Base-by-base conservation (phyloP, 495 filamentous ascomycete genomes). In the Penicillium taxi region DNA sequence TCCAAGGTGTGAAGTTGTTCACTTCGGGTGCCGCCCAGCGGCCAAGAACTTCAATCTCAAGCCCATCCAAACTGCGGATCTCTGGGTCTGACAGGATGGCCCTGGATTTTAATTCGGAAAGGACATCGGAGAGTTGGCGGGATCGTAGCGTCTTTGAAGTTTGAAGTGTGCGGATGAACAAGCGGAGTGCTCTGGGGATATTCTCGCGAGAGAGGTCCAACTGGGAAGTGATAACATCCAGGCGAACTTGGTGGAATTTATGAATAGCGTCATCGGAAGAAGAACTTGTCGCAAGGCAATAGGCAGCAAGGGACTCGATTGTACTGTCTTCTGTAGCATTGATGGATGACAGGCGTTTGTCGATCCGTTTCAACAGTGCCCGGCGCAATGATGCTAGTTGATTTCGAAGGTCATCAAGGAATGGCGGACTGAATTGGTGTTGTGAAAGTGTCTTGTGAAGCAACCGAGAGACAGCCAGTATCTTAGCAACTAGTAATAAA, bases 11-110 rank as follows among this genome's bases (percentile, higher is more conserved):
- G 58, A 93, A 96, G 33, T 81, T 84, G 20, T 72, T 73, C 20
- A 96, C 82, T 33, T 94, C 86, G 9, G 86, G 77, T 5, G 84
- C 74, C 24, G 93, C 79, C 85, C 86, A 96, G 25, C 74, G 70
- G 35, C 77, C 79, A 45, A 90, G 77, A 22, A 91, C 56, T 48
- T 93, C 88, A n/a, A 98, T 61, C 23, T 84, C 74, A 6, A 96
- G 63, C 4, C 82, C 84, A 31, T 82, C 74, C 14, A 91, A 42
- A 0, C 52, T 60, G 20, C 66, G 66, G 9, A 96, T 58, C 9
- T 81, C 74, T 6, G 71, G 63, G 47, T 91, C 82, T 7, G 76
- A 72, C 19, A 95, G 59, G 9, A 96, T 61, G 1, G 80, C 74
- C 26, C 74, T 70, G 23, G 72, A 64, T 53, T 87, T 90, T 6